Evolutionary conservation across 2,329 filamentous ascomycete species (phyloP).

Genomic region (Leptographium radiaticola): DNA sequence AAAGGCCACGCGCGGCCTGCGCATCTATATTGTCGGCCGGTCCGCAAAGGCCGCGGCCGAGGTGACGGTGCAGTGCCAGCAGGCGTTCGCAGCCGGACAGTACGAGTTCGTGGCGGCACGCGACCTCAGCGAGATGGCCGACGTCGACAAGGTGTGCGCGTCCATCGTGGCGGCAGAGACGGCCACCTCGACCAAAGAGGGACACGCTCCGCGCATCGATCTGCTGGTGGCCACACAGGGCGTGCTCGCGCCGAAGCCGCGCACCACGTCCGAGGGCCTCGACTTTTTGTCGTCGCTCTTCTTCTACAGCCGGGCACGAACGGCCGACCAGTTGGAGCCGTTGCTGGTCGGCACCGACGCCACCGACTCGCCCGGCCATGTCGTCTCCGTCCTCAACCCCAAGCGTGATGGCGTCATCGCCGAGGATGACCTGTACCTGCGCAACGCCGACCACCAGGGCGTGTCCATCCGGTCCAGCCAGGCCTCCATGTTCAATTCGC

Average conservation of each 20-base stretch:
- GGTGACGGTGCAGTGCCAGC: slow-evolving; percentile 16
- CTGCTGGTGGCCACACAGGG: slow-evolving; percentile 20
- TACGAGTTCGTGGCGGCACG: slow-evolving; percentile 20
- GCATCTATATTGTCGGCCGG: slow-evolving; percentile 20
- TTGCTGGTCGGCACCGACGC: slow-evolving; percentile 11
- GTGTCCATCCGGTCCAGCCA: not conserved
- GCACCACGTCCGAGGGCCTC: slow-evolving; percentile 20
- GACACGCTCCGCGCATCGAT: slow-evolving; percentile 17
- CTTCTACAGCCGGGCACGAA: slow-evolving; percentile 19
- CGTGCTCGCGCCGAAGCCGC: not conserved
- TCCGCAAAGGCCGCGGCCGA: slow-evolving; percentile 8
- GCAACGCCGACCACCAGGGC: not conserved
- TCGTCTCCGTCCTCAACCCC: slow-evolving; percentile 19
- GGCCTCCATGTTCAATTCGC: not conserved
- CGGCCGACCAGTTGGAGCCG: slow-evolving; percentile 19
- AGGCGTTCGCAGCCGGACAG: slow-evolving; percentile 16
- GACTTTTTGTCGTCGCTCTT: slow-evolving; percentile 17
- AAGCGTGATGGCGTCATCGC: slow-evolving; percentile 1
- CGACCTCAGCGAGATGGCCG: slow-evolving; percentile 19
- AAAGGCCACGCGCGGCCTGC: slow-evolving; percentile 12
- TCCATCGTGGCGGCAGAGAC: slow-evolving; percentile 17
- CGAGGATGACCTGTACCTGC: slow-evolving; percentile 3
- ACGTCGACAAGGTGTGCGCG: slow-evolving; percentile 19
- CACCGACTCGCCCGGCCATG: slow-evolving; percentile 4
- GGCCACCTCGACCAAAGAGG: slow-evolving; percentile 3